Evolutionary conservation across 148 eudicot species (phyloP).

Genomic region (Cornus florida): DNA sequence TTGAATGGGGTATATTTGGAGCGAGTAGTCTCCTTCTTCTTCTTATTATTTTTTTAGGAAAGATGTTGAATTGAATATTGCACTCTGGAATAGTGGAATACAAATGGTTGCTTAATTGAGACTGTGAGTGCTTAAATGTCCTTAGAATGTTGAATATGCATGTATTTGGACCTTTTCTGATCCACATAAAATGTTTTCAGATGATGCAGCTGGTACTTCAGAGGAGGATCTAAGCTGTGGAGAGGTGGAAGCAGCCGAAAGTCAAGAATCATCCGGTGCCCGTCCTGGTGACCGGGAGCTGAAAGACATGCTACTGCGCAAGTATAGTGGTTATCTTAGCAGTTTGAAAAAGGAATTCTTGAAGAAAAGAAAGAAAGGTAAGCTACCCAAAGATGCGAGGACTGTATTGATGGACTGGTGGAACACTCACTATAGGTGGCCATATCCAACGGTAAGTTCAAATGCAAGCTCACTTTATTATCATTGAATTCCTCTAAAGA

Average conservation of each 20-base stretch:
- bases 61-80: neutral
- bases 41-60: too few species aligned
- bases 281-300: constrained; percentile 25
- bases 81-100: neutral
- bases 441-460: constrained; percentile 49
- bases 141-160: neutral
- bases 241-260: constrained; percentile 24
- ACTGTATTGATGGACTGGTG: constrained; percentile 45
- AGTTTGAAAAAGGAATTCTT: constrained; percentile 39
- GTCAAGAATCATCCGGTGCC: constrained; percentile 25
- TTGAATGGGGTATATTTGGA: neutral
- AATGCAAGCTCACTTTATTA: neutral
- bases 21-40: too few species aligned
- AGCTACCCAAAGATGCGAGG: constrained; percentile 54
- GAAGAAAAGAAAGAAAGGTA: constrained; percentile 51
- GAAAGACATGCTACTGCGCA: constrained; percentile 40
- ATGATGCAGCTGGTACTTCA: constrained; percentile 26
- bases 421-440: constrained; percentile 53
- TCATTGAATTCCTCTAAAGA: neutral
- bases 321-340: constrained; percentile 47
- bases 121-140: neutral
- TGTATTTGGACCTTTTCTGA: neutral
- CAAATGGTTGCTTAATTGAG: neutral
- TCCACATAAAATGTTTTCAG: constrained; percentile 8
- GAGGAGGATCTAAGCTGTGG: constrained; percentile 37